Evolutionary conservation across 2,329 filamentous ascomycete genomes (phyloP), one percentile per base, ranked within the genome.

Genomic region (Piedraia hortae): DNA sequence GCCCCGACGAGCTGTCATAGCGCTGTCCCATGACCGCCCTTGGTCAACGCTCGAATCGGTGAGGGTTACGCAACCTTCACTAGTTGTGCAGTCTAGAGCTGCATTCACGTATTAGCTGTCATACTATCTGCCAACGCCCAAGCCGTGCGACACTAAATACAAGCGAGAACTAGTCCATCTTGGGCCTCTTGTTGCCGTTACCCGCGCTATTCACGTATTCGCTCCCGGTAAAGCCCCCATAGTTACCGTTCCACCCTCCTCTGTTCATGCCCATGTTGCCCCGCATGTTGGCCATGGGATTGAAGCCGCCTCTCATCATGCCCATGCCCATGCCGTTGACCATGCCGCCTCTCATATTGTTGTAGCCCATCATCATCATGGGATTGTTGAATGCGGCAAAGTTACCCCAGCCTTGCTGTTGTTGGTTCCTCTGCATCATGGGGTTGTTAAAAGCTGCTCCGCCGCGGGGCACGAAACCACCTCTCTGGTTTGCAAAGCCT

Each of bases 191-290:
- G n/a, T n/a, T n/a, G n/a, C n/a, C n/a, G n/a, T n/a, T n/a, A n/a
- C n/a, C n/a, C n/a, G n/a, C n/a, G n/a, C n/a, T n/a, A n/a, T n/a
- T n/a, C n/a, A n/a, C n/a, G n/a, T n/a, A n/a, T 12, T 20, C 11
- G 14, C 41, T 41, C 39, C 28, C 27, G 21, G 30, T 28, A 13
- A 36, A 39, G 4, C 31, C 31, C 18, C 50, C 50, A 6, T 46
- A 45, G 15, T 40, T 42, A 42, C 62, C 60, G 9, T 23, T 23
- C 16, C 16, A 17, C 16, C 16, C 16, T 17, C 16, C 16, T 17
- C 16, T 17, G 47, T 18, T 46, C 50, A 51, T 62, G 47, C 19
- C 47, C 50, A 51, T 62, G 6, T 29, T 32, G 9, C 30, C 31
- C 29, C 47, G 46, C 26, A 26, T 27, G 18, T 23, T 22, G n/a